These are phyloP conservation scores for Phytophthora sp. DNA, from an alignment of 352 stramenopile genomes.

Conservation along the genomic window DNA sequence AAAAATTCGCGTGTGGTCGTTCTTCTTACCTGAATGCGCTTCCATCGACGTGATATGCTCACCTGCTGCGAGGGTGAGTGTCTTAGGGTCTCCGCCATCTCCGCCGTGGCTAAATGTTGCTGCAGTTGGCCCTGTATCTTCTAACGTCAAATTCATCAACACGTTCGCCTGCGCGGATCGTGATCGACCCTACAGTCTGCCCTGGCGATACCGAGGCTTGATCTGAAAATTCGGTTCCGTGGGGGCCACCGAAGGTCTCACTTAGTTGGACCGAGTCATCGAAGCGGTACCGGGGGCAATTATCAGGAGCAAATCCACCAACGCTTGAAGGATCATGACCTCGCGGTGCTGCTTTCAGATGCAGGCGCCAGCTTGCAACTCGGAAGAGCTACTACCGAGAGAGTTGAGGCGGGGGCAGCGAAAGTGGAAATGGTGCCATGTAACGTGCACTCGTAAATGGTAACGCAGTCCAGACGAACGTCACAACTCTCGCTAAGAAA, in stretches of 20 bases:
- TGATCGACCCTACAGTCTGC: conserved; percentile 7
- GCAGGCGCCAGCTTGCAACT: too few species aligned
- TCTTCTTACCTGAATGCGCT: conserved; percentile 6
- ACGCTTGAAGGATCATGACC: background rate
- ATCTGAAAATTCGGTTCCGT: conserved; percentile 14
- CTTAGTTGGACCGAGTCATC: conserved; percentile 9
- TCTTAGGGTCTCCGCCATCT: background rate
- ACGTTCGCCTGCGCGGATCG: conserved; percentile 4
- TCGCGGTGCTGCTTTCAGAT: background rate
- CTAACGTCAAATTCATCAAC: conserved; percentile 2
- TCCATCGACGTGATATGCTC: conserved; percentile 9
- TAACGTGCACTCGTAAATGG: background rate
- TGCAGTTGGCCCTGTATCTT: conserved; percentile 1
- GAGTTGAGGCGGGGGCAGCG: background rate
- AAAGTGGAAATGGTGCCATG: conserved; percentile 2
- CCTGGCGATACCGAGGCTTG: background rate
- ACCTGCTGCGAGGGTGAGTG: conserved; percentile 1
- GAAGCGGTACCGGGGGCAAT: background rate
- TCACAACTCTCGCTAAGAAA: too few species aligned
- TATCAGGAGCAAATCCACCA: conserved; percentile 1
- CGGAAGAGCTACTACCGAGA: background rate
- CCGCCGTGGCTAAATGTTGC: conserved; percentile 3
- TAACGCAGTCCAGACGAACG: background rate
- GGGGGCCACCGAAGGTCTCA: conserved; percentile 9
- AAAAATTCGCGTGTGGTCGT: conserved; percentile 7